Conservation (phyloP, 108 stramenopile species). For the Nitzschia putrida region DNA sequence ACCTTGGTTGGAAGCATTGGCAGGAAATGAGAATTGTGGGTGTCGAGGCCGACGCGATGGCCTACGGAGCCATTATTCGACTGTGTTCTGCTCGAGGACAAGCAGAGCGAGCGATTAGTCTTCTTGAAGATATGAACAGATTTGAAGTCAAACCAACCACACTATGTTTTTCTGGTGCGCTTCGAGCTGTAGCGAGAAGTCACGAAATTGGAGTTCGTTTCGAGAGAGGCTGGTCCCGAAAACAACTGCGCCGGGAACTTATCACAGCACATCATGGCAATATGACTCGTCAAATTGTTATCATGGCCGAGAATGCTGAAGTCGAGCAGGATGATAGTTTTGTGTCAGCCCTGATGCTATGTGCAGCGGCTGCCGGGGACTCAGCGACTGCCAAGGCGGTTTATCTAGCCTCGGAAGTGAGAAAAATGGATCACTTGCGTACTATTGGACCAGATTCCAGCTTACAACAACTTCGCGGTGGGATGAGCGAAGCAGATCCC, state of each 20-base stretch:
- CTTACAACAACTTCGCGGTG: slow-evolving; percentile 34
- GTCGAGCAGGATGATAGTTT: slow-evolving; percentile 85
- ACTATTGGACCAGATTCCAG: slow-evolving; percentile 63
- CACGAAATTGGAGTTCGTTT: slow-evolving; percentile 74
- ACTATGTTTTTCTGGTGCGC: slow-evolving; percentile 73
- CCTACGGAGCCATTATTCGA: slow-evolving; percentile 79
- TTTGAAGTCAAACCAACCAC: slow-evolving; percentile 82
- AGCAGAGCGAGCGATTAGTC: slow-evolving; percentile 71
- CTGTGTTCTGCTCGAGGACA: slow-evolving; percentile 75
- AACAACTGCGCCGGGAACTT: slow-evolving; percentile 60
- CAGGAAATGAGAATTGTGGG: slow-evolving; percentile 82
- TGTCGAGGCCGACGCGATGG: slow-evolving; percentile 81
- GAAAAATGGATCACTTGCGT: slow-evolving; percentile 72
- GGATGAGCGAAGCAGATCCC: background rate
- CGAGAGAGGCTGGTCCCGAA: slow-evolving; percentile 63
- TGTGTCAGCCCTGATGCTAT: slow-evolving; percentile 74
- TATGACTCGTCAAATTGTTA: slow-evolving; percentile 70
- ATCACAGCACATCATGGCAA: slow-evolving; percentile 79
- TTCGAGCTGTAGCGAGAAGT: slow-evolving; percentile 67
- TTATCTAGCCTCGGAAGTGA: slow-evolving; percentile 70
- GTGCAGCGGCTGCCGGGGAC: slow-evolving; percentile 81
- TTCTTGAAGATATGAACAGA: slow-evolving; percentile 78
- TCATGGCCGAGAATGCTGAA: slow-evolving; percentile 77
- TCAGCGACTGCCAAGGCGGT: slow-evolving; percentile 83
- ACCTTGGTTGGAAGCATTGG: slow-evolving; percentile 77